Evolutionary conservation across 2,329 filamentous ascomycete genomes (phyloP).

Genomic region (Neonectria coccinea): DNA sequence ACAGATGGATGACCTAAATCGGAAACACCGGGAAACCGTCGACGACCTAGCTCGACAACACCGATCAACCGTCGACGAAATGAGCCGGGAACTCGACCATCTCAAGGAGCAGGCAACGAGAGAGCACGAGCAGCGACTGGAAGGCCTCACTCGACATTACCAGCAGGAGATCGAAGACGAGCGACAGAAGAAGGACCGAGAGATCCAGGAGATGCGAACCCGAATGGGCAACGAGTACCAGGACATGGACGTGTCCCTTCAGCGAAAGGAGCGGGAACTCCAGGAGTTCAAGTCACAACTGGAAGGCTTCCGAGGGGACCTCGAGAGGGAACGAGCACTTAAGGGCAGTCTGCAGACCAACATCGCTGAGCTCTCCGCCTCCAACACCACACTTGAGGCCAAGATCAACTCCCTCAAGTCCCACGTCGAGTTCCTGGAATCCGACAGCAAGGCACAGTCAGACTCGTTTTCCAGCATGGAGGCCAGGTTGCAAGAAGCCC

Average conservation of each 20-base stretch:
- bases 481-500: conserved; percentile 80
- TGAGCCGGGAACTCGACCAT: conserved; percentile 60
- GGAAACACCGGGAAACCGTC: conserved; percentile 51
- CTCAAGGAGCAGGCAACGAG: conserved; percentile 61
- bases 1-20: conserved; percentile 66
- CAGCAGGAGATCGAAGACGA: conserved; percentile 76
- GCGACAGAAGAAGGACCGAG: conserved; percentile 65
- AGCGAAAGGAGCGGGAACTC: conserved; percentile 67
- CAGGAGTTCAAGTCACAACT: conserved; percentile 59
- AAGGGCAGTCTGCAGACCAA: conserved; percentile 65
- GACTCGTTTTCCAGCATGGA: conserved; percentile 87
- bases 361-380: conserved; percentile 69
- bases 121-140: conserved; percentile 75
- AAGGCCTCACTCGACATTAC: conserved; percentile 71
- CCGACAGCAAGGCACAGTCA: conserved; percentile 88
- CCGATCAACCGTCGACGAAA: conserved; percentile 48
- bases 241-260: conserved; percentile 60
- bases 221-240: conserved; percentile 64
- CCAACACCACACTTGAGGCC: conserved; percentile 76
- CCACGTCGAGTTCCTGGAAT: conserved; percentile 90
- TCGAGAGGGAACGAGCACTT: conserved; percentile 73
- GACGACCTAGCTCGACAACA: conserved; percentile 54
- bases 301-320: conserved; percentile 61
- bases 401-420: conserved; percentile 81
- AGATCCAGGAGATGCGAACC: conserved; percentile 73